Conservation (phyloP, 345 rosid genomes). For the Linum usitatissimum region DNA sequence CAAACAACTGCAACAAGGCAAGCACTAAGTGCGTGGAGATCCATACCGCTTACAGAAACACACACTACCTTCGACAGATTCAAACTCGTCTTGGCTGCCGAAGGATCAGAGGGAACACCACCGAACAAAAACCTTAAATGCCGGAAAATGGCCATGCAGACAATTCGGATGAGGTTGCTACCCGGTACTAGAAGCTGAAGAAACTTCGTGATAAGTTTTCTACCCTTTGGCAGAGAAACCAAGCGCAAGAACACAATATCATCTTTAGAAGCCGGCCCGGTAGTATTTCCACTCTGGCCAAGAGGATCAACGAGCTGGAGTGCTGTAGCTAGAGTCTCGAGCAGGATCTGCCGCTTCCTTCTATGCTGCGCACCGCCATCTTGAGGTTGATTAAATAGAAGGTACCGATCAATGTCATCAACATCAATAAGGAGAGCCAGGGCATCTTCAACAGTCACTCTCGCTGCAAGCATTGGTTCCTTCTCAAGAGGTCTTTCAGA, state of each 20-base stretch:
- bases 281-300: constrained; percentile 41
- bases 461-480: constrained; percentile 96
- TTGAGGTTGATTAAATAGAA: constrained; percentile 59
- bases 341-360: constrained; percentile 55
- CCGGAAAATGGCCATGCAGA: constrained; percentile 88
- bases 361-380: constrained; percentile 76
- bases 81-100: constrained; percentile 51
- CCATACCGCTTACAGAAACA: constrained; percentile 63
- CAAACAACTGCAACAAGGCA: constrained; percentile 98
- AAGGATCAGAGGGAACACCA: constrained; percentile 48
- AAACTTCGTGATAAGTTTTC: constrained; percentile 52
- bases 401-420: constrained; percentile 73
- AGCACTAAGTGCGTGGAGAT: constrained; percentile 73
- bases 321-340: constrained; percentile 79
- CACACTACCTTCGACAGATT: constrained; percentile 59
- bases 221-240: constrained; percentile 75
- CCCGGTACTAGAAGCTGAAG: constrained; percentile 77
- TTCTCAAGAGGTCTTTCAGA: constrained; percentile 73
- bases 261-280: constrained; percentile 48
- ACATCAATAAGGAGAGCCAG: constrained; percentile 64
- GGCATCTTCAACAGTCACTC: constrained; percentile 79
- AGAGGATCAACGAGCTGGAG: constrained; percentile 94
- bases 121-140: constrained; percentile 88
- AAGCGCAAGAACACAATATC: constrained; percentile 74
- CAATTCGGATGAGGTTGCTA: constrained; percentile 68